A percentile compares a stretch with the other conserved stretches of the same genome.
phyloP scores from a whole-genome alignment of 2,329 filamentous ascomycete genomes.

The Aspergillus sp. region DNA sequence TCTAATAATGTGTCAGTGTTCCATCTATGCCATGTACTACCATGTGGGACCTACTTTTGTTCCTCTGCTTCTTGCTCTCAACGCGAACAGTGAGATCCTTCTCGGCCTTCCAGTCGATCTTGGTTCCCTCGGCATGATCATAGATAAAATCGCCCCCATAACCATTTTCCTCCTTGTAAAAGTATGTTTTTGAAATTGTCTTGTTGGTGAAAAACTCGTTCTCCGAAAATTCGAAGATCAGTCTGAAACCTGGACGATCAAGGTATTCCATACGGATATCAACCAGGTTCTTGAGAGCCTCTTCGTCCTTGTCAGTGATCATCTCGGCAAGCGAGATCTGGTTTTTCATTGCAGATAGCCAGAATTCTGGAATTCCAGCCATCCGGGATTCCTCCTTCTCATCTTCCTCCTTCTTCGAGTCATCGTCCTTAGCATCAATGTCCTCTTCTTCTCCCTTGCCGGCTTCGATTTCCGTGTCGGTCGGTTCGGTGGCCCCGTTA shows the following conservation, averaged over 20 bases:
- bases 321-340: constrained; percentile 95
- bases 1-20: constrained; percentile 55
- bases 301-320: constrained; percentile 97
- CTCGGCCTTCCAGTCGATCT: constrained; percentile 93
- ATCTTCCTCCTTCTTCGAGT: constrained; percentile 47
- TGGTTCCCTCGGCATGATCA: constrained; percentile 96
- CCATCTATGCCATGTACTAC: background rate
- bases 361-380: constrained; percentile 95
- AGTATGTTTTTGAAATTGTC: constrained; percentile 96
- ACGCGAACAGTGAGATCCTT: constrained; percentile 92
- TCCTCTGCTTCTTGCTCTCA: constrained; percentile 99
- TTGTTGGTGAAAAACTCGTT: constrained; percentile 99
- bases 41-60: constrained; percentile 78
- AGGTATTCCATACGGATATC: constrained; percentile 99
- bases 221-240: constrained; percentile 94
- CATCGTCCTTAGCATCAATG: constrained; percentile 60
- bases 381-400: constrained; percentile 49
- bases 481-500: constrained; percentile 83
- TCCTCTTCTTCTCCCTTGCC: constrained; percentile 78
- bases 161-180: constrained; percentile 97
- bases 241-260: constrained; percentile 94
- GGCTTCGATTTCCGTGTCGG: constrained; percentile 79
- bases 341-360: constrained; percentile 99
- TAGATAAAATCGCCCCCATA: constrained; percentile 99
- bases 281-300: constrained; percentile 80